Evolutionary conservation across 2,329 filamentous ascomycete species (phyloP).

Genomic region (Capronia americana): DNA sequence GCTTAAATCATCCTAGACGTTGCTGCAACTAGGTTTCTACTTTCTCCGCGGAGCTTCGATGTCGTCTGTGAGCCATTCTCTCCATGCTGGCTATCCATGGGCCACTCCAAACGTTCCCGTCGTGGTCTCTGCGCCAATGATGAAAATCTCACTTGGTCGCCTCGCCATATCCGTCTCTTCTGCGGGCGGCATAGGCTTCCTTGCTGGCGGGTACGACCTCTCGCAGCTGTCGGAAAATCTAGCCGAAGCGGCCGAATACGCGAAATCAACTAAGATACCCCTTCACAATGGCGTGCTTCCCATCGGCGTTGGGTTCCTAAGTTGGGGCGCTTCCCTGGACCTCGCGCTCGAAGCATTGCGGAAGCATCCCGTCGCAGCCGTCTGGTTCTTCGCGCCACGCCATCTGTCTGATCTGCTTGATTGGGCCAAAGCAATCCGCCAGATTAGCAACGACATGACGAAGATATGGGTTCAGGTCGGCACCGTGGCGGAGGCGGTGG

Average conservation of each 20-base stretch:
- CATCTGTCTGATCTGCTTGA: slow-evolving; percentile 45
- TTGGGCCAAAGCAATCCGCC: slow-evolving; percentile 56
- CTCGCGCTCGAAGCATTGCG: slow-evolving; percentile 42
- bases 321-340: slow-evolving; percentile 47
- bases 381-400: slow-evolving; percentile 51
- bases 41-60: not conserved
- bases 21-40: not conserved
- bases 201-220: slow-evolving; percentile 62
- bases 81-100: slow-evolving; percentile 62
- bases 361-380: slow-evolving; percentile 46
- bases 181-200: slow-evolving; percentile 62
- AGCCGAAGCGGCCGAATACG: slow-evolving; percentile 40
- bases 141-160: slow-evolving; percentile 62
- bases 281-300: slow-evolving; percentile 42
- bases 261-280: slow-evolving; percentile 33
- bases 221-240: slow-evolving; percentile 44
- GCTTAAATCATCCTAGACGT: not conserved
- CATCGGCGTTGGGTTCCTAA: slow-evolving; percentile 51
- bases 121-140: slow-evolving; percentile 72
- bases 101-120: slow-evolving; percentile 57
- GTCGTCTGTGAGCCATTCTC: not conserved
- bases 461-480: slow-evolving; percentile 63
- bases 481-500: slow-evolving; percentile 55
- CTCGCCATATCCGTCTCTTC: slow-evolving; percentile 67
- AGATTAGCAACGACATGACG: slow-evolving; percentile 47